A percentile compares a stretch with the other conserved stretches of the same genome.
Conservation (phyloP, 257 asterid genomes). For the Rubia yunnanensis region DNA sequence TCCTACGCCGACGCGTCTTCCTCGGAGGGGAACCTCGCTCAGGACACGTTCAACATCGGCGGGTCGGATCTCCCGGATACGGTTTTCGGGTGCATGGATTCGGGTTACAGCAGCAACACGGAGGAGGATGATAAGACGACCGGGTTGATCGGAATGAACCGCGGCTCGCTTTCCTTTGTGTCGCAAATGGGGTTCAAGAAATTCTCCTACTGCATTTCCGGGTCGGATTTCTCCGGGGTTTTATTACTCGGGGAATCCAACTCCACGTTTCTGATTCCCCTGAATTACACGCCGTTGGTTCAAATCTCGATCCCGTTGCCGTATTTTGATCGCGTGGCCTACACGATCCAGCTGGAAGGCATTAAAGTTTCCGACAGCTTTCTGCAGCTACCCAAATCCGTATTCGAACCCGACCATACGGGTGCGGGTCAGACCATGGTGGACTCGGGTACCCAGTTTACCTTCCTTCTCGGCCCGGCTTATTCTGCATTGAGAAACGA, state of each 20-base stretch:
- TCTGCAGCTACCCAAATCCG: constrained; percentile 50
- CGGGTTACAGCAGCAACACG: constrained; percentile 54
- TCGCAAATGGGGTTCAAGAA: constrained; percentile 80
- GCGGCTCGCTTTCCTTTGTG: constrained; percentile 70
- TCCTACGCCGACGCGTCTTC: constrained; percentile 77
- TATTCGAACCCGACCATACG: constrained; percentile 78
- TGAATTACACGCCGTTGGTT: constrained; percentile 66
- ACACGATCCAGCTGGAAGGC: constrained; percentile 81
- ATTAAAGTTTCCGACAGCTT: constrained; percentile 46
- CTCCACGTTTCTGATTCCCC: constrained; percentile 44
- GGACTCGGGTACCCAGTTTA: constrained; percentile 93
- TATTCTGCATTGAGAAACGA: constrained; percentile 51
- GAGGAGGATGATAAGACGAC: constrained; percentile 69
- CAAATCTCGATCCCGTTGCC: constrained; percentile 75
- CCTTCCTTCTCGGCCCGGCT: constrained; percentile 80
- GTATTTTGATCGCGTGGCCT: constrained; percentile 72
- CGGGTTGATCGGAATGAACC: constrained; percentile 94
- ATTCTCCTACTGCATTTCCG: constrained; percentile 82
- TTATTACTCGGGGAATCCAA: constrained; percentile 61
- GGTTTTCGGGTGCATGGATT: constrained; percentile 82
- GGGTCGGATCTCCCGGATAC: constrained; percentile 56
- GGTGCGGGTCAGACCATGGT: constrained; percentile 99
- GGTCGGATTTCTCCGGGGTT: constrained; percentile 57
- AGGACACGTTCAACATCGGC: constrained; percentile 46
- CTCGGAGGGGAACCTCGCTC: constrained; percentile 67